phyloP scores from a whole-genome alignment of 805 yeast species.

The Saccharomycopsis vini region DNA sequence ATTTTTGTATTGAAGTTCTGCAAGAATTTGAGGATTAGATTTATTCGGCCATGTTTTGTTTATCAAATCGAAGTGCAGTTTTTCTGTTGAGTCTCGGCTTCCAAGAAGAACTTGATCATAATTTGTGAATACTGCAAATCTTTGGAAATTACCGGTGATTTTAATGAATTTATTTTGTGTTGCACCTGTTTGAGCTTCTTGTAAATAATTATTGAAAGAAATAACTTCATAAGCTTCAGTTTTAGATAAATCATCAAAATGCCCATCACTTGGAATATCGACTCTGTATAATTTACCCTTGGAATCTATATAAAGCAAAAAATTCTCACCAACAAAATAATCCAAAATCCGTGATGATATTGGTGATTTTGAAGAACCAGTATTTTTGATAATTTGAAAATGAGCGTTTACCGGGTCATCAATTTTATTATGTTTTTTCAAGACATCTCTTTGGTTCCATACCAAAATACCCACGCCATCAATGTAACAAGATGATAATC shows the following conservation, averaged over 20 bases:
- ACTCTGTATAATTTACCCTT: slow-evolving; percentile 34
- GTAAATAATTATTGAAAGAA: slow-evolving; percentile 29
- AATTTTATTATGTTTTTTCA: slow-evolving; percentile 22
- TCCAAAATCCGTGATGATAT: no score
- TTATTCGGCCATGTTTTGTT: background rate
- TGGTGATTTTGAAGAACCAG: slow-evolving; percentile 29
- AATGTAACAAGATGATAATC: slow-evolving; percentile 41
- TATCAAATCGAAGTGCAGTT: slow-evolving; percentile 26
- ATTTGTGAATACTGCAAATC: slow-evolving; percentile 48
- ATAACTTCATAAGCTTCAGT: slow-evolving; percentile 22
- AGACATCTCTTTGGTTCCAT: slow-evolving; percentile 38
- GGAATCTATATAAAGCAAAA: slow-evolving; percentile 39
- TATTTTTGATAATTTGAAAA: slow-evolving; percentile 33
- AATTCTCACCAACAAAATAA: slow-evolving; percentile 45
- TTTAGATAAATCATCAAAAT: background rate
- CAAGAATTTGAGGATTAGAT: slow-evolving; percentile 28
- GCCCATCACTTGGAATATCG: slow-evolving; percentile 20
- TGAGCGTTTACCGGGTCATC: slow-evolving; percentile 30
- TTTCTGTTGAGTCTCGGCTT: slow-evolving; percentile 3
- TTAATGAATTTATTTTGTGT: slow-evolving; percentile 34
- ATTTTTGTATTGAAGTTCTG: slow-evolving; percentile 37
- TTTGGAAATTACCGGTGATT: slow-evolving; percentile 45
- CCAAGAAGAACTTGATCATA: slow-evolving; percentile 27
- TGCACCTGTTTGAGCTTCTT: slow-evolving; percentile 6
- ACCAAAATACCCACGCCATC: slow-evolving; percentile 45